Evolutionary conservation across 768 basidiomycete species (phyloP).

Genomic region (Suillus placidus): DNA sequence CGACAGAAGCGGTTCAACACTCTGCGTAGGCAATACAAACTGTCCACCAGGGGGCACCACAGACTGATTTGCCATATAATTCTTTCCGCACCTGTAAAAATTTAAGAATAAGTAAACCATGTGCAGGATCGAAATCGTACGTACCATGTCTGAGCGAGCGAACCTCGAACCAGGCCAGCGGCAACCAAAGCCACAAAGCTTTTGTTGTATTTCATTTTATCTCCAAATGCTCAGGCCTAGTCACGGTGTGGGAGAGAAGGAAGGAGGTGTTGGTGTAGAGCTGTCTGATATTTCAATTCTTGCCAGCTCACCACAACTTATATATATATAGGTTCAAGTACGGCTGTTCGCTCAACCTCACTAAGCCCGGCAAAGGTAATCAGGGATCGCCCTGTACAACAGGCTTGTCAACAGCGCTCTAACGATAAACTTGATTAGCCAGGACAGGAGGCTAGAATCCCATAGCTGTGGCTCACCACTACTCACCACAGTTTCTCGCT

Average conservation of each 20-base stretch:
- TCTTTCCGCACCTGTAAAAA: constrained; percentile 52
- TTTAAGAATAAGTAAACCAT: background rate
- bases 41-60: constrained; percentile 49
- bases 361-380: background rate
- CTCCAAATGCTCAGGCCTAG: no score
- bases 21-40: constrained; percentile 41
- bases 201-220: constrained; percentile 21
- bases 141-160: constrained; percentile 31
- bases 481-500: no score
- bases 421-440: background rate
- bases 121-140: background rate
- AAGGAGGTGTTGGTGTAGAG: no score
- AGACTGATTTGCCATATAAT: constrained; percentile 44
- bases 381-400: background rate
- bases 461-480: background rate
- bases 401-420: no score
- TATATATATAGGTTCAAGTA: background rate
- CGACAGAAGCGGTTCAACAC: constrained; percentile 42
- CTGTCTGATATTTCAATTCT: background rate
- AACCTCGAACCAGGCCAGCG: constrained; percentile 11
- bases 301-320: background rate
- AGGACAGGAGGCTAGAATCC: background rate
- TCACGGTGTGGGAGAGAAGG: background rate
- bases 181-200: constrained; percentile 17
- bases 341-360: background rate